These are phyloP conservation scores for Monilinia fructigena DNA, from an alignment of 2,329 filamentous ascomycete genomes.

Conservation along the genomic window DNA sequence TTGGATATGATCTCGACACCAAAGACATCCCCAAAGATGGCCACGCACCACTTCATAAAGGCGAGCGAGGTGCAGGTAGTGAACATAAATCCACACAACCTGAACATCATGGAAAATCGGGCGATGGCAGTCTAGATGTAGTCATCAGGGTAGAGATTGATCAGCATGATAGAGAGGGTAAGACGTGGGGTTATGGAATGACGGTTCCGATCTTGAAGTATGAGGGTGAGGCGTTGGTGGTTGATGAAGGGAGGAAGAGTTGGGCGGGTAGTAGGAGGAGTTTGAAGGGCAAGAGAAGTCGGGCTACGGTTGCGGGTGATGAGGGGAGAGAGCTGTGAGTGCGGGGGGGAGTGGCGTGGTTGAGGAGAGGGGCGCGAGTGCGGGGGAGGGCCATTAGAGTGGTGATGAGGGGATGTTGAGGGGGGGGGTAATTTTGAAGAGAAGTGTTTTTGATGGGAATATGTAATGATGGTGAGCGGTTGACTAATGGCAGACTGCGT, in stretches of 20 bases:
- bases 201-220: slow-evolving; percentile 63
- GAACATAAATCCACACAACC: slow-evolving; percentile 67
- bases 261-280: slow-evolving; percentile 4
- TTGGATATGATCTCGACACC: slow-evolving; percentile 33
- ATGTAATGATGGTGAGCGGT: background rate
- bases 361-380: background rate
- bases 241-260: background rate
- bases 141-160: slow-evolving; percentile 84
- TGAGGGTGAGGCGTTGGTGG: background rate
- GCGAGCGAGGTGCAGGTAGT: slow-evolving; percentile 77
- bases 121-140: slow-evolving; percentile 71
- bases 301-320: background rate
- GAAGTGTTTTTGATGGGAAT: too few relatives aligned
- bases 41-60: slow-evolving; percentile 69
- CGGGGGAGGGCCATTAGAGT: background rate
- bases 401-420: background rate
- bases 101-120: slow-evolving; percentile 47
- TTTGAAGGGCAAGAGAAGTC: background rate
- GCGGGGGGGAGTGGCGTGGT: background rate
- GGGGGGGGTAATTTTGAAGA: too few relatives aligned
- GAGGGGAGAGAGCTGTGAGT: background rate
- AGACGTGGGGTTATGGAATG: slow-evolving; percentile 79
- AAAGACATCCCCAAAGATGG: slow-evolving; percentile 55
- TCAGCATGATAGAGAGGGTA: slow-evolving; percentile 76
- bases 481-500: too few relatives aligned